These are phyloP conservation scores for Botrytis pseudocinerea DNA, from an alignment of 2,329 filamentous ascomycete genomes.

Conservation along the genomic window DNA sequence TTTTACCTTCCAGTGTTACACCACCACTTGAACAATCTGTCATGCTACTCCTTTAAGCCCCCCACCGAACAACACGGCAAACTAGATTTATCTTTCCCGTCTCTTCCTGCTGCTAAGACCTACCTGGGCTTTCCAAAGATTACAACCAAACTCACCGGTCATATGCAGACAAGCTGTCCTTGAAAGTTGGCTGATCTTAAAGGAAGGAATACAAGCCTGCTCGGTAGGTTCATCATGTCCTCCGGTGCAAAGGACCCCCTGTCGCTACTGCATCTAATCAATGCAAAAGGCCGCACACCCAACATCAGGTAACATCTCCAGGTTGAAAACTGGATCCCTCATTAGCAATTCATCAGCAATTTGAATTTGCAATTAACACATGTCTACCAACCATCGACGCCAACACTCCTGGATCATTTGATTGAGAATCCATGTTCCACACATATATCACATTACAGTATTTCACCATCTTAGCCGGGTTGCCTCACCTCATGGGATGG, in stretches of 20 bases:
- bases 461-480: slow-evolving; percentile 17
- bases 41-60: slow-evolving; percentile 27
- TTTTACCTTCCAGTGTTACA: slow-evolving; percentile 18
- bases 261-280: slow-evolving; percentile 27
- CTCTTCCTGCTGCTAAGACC: slow-evolving; percentile 24
- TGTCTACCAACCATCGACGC: slow-evolving; percentile 21
- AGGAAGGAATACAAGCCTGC: slow-evolving; percentile 25
- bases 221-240: slow-evolving; percentile 22
- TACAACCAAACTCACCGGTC: slow-evolving; percentile 22
- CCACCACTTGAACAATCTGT: slow-evolving; percentile 26
- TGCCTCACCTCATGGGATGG: slow-evolving; percentile 12
- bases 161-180: slow-evolving; percentile 27
- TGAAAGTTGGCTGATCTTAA: slow-evolving; percentile 23
- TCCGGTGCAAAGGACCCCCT: slow-evolving; percentile 23
- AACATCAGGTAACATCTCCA: slow-evolving; percentile 27
- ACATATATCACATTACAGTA: slow-evolving; percentile 17
- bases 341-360: slow-evolving; percentile 21
- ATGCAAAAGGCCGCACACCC: slow-evolving; percentile 28
- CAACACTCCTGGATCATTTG: slow-evolving; percentile 19
- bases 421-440: slow-evolving; percentile 16
- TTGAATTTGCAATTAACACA: slow-evolving; percentile 18
- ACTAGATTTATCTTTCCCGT: slow-evolving; percentile 22
- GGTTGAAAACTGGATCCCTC: slow-evolving; percentile 25
- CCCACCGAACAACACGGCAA: slow-evolving; percentile 27
- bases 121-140: slow-evolving; percentile 19